Evolutionary conservation across 352 stramenopile species (phyloP), one percentile per base, ranked within the genome.

Genomic region (Globisporangium cylindrosporum): DNA sequence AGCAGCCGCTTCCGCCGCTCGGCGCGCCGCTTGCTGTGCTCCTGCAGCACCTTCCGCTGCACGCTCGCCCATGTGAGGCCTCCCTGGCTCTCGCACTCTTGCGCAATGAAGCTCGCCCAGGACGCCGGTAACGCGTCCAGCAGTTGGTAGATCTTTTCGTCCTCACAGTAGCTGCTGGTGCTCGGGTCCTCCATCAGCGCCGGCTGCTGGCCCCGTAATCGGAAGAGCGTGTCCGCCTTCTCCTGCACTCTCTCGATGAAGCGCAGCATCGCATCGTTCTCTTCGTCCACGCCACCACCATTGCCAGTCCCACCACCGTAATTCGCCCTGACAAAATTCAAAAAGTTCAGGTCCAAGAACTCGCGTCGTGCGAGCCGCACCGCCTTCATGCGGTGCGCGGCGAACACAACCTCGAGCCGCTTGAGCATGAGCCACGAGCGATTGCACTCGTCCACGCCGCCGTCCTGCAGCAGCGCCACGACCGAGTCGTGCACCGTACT

Each of bases 381-480:
- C 2, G 43, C 15, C 29, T 57, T 34, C 59, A 64, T 64, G 15
- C 59, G 59, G 27, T 65, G 59, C 25, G 38, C 59, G 8, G 59
- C 59, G 43, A 65, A 65, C 36, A 32, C 41, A 20, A 2, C 4
- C 22, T 65, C 59, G 41, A 65, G 22, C 1, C 43, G 59, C 59
- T 65, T 54, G 14, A 65, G 41, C 41, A 65, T 65, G 25, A 65
- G 59, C 59, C 59, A 65, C 14, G 59, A 65, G 41, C 59, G 59
- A 43, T 65, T 55, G 20, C 59, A 65, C 15, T 65, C 59, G 59
- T 14, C 22, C 29, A 2, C 8, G 32, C 14, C 36, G 10, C 10
- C 32, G 24, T 20, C 12, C 56, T 48, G 56, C 27, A 57, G 56
- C 56, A 48, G 56, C 56, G 15, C 18, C 20, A 48, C 56, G 32